Conservation (phyloP, 495 filamentous ascomycete species). For the Xylaria venustula region DNA sequence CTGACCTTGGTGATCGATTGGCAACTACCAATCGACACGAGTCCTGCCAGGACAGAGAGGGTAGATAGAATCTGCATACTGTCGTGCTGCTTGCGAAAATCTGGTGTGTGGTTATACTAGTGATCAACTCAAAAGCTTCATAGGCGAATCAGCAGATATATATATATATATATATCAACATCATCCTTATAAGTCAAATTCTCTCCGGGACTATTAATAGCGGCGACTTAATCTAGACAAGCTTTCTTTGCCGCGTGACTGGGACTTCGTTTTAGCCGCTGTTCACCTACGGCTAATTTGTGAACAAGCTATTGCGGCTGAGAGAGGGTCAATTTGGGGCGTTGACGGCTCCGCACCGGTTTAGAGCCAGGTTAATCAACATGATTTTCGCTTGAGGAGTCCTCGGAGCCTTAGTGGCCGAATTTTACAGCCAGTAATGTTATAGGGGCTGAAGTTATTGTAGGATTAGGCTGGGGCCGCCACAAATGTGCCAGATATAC, state of each 20-base stretch:
- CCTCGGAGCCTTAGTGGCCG: constrained; percentile 5
- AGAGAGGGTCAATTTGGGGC: background rate
- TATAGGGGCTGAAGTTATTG: background rate
- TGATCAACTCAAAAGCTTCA: background rate
- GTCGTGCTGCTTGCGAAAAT: constrained; percentile 6
- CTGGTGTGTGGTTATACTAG: background rate
- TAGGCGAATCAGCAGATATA: background rate
- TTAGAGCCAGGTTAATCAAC: constrained; percentile 8
- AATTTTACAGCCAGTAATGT: background rate
- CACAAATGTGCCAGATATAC: no score
- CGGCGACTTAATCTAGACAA: background rate
- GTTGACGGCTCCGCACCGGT: background rate
- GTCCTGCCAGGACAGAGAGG: constrained; percentile 29
- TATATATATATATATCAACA: background rate
- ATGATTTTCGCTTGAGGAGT: background rate
- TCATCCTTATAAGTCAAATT: background rate
- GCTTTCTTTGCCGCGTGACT: background rate
- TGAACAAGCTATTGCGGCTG: constrained; percentile 2
- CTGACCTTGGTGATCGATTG: constrained; percentile 36
- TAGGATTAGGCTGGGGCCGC: background rate
- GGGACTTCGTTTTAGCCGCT: constrained; percentile 12
- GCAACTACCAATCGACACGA: constrained; percentile 30
- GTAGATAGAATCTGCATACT: constrained; percentile 39
- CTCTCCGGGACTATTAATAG: background rate
- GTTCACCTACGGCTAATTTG: constrained; percentile 9